These are phyloP conservation scores for Dipteronia dyeriana DNA, from an alignment of 345 rosid genomes.

Conservation along the genomic window DNA sequence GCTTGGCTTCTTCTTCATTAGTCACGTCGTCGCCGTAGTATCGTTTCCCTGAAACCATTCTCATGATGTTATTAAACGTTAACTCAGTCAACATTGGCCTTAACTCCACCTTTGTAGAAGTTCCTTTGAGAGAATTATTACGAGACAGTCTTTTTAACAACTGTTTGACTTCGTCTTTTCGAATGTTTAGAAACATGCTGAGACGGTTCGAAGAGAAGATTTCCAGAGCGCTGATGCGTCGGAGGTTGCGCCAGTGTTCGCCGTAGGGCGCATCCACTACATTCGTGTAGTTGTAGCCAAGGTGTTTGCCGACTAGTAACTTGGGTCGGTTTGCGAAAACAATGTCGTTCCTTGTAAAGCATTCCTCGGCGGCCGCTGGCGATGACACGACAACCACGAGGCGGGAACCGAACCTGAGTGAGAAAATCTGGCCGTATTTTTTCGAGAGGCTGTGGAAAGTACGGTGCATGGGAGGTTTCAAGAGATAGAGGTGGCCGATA, in stretches of 20 bases:
- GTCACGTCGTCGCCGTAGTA: slow-evolving; percentile 49
- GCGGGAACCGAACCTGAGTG: slow-evolving; percentile 44
- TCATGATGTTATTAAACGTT: slow-evolving; percentile 30
- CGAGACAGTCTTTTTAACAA: slow-evolving; percentile 37
- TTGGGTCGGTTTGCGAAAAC: slow-evolving; percentile 47
- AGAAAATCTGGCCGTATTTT: slow-evolving; percentile 44
- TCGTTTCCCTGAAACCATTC: slow-evolving; percentile 60
- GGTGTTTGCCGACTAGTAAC: slow-evolving; percentile 30
- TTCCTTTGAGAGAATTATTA: slow-evolving; percentile 18
- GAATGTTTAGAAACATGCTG: slow-evolving; percentile 25
- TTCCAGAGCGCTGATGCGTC: slow-evolving; percentile 43
- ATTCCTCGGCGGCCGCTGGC: slow-evolving; percentile 39
- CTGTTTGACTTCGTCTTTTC: slow-evolving; percentile 49
- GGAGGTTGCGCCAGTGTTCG: slow-evolving; percentile 72
- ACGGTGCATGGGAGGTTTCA: slow-evolving; percentile 29
- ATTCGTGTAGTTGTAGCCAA: slow-evolving; percentile 45
- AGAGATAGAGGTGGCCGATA: slow-evolving; percentile 48
- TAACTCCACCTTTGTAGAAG: slow-evolving; percentile 42
- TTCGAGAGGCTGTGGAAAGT: slow-evolving; percentile 28
- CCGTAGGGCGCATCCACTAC: slow-evolving; percentile 44
- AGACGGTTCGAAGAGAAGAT: slow-evolving; percentile 58
- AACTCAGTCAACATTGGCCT: slow-evolving; percentile 39
- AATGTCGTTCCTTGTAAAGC: slow-evolving; percentile 52
- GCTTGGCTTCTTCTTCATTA: slow-evolving; percentile 40
- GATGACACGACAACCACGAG: slow-evolving; percentile 39